Evolutionary conservation across 441 rosid genomes (phyloP), one percentile per base, ranked within the genome.

Genomic region (Iberis amara): DNA sequence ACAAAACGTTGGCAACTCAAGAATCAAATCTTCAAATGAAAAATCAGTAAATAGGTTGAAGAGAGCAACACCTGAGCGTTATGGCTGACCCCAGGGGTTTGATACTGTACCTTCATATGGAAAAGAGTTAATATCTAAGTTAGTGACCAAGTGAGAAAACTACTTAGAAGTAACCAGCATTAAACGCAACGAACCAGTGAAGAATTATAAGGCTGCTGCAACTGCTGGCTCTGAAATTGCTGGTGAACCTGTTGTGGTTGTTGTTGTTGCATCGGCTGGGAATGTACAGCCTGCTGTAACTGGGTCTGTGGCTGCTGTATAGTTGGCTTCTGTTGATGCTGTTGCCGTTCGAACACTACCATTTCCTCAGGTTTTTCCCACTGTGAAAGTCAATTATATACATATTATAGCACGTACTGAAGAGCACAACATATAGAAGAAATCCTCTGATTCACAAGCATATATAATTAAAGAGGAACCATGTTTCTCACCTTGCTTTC

Each of bases 351-450:
- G 45, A 67, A 71, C 57, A 63, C 66, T 53, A 60, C 41, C 76
- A 92, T 66, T 70, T 92, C 97, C 73, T 92, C 96, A 27, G 99
- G 99, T 73, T 88, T 89, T 68, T 89, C 86, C 99, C 97, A 92
- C 99, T 89, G 60, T 4, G 43, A 57, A 56, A 33, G 39, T 39
- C 51, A 43, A 50, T 31, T 39, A 30, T 8, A 48, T 7, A 47
- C 32, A 64, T 56, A 9, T 43, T 40, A 52, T 64, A 39, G 46
- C 21, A 28, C 9, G n/a, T 36, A 28, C 47, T 33, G 38, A 65
- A 43, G 55, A 11, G 32, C 24, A 36, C 10, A 45, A 24, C 6
- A 45, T 27, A 23, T n/a, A 38, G 23, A 38, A 53, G 33, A 14
- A 47, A 13, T 26, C 8, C 24, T 40, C 15, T 39, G 54, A 28